These are phyloP conservation scores for Westerdykella aurantiaca DNA, from an alignment of 2,329 filamentous ascomycete genomes.

Conservation along the genomic window DNA sequence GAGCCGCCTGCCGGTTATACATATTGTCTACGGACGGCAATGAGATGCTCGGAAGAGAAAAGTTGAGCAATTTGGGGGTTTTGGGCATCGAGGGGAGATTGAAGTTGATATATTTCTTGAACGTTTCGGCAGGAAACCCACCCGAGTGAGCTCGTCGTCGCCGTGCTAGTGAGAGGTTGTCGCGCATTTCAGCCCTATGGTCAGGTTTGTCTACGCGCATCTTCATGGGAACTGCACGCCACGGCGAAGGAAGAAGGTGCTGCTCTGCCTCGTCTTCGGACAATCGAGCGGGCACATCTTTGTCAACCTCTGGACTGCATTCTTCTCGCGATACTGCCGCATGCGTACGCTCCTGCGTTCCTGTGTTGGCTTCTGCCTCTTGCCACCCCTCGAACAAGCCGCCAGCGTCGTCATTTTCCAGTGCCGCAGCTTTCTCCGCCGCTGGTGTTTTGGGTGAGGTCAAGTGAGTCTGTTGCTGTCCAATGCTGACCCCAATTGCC, in stretches of 20 bases:
- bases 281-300: neutral
- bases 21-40: conserved; percentile 21
- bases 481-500: conserved; percentile 56
- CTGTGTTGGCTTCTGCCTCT: conserved; percentile 8
- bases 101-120: conserved; percentile 35
- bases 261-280: too few species aligned
- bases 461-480: conserved; percentile 51
- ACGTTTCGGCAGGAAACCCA: conserved; percentile 26
- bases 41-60: conserved; percentile 32
- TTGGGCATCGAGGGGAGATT: conserved; percentile 35
- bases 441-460: conserved; percentile 53
- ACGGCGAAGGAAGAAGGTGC: conserved; percentile 41
- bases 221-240: conserved; percentile 37
- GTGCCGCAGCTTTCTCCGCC: conserved; percentile 53
- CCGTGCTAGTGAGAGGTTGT: conserved; percentile 32
- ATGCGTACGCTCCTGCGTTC: neutral
- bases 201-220: conserved; percentile 32
- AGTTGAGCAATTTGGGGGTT: conserved; percentile 32
- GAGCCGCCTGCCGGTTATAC: conserved; percentile 8
- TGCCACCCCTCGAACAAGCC: conserved; percentile 45
- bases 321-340: neutral
- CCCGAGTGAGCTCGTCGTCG: conserved; percentile 39
- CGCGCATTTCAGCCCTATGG: conserved; percentile 33
- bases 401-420: conserved; percentile 44
- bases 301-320: neutral